phyloP scores from a whole-genome alignment of 306 rosid genomes.

The Quercus cerris region DNA sequence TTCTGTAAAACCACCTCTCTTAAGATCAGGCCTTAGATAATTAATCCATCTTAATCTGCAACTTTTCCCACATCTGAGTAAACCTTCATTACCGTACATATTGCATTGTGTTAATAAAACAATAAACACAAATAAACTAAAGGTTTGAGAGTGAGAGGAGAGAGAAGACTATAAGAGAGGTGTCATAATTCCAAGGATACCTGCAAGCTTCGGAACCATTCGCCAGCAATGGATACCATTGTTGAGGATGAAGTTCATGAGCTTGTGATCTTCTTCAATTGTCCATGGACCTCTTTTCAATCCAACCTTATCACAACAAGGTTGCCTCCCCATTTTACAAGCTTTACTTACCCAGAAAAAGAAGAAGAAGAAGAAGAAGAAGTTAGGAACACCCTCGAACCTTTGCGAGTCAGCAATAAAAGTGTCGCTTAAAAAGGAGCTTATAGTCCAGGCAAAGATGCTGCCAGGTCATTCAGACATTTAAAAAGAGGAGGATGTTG shows the following conservation, averaged over 20 bases:
- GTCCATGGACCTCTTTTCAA: constrained; percentile 98
- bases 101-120: constrained; percentile 12
- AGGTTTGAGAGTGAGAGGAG: neutral
- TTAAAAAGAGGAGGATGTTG: constrained; percentile 49
- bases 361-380: neutral
- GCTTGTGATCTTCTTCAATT: constrained; percentile 90
- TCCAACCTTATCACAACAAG: constrained; percentile 95
- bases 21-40: constrained; percentile 93
- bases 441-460: constrained; percentile 71
- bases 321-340: constrained; percentile 79
- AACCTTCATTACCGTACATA: constrained; percentile 46
- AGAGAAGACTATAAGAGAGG: neutral
- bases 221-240: constrained; percentile 98
- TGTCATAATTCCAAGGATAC: constrained; percentile 17
- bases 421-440: constrained; percentile 51
- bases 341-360: neutral
- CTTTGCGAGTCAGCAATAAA: constrained; percentile 26
- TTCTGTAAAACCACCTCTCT: constrained; percentile 90
- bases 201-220: constrained; percentile 97
- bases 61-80: constrained; percentile 93
- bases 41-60: constrained; percentile 97
- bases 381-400: constrained; percentile 12
- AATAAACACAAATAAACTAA: constrained; percentile 5
- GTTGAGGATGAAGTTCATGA: constrained; percentile 77
- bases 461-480: constrained; percentile 81